Evolutionary conservation across 2,329 filamentous ascomycete genomes (phyloP), one percentile per base, ranked within the genome.

Genomic region (Talaromyces sp.): DNA sequence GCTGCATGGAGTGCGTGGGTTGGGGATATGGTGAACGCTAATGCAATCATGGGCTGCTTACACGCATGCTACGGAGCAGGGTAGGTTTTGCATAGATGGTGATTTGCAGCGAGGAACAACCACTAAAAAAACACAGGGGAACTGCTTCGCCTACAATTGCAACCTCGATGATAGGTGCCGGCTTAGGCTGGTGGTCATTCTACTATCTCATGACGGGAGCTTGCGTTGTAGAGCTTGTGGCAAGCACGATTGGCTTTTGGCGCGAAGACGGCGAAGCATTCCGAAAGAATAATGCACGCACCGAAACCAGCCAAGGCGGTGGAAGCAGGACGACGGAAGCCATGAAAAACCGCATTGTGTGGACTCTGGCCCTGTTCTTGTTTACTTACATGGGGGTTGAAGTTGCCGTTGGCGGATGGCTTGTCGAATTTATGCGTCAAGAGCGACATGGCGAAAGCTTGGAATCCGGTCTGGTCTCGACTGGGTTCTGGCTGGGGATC

Each of bases 401-500:
- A 59, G 65, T 67, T 11, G 83, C 83, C 1, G 75, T 90, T 1
- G 85, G 86, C 26, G 89, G 88, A 19, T 91, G 88, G 88, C 85
- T 92, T 62, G 85, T 90, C 54, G 86, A 86, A 1, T 92, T 92
- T 72, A 92, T 92, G 88, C 83, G 90, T 12, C 76, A 82, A 21
- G 85, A 89, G 11, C 82, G 90, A 14, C 72, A 85, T 29, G 88
- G 85, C 3, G 80, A 78, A 26, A 76, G 83, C 0, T 91, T 91
- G 68, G 79, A 84, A 7, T 85, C 86, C 19, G 89, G 89, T 2
- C 82, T 92, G 72, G 84, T 83, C 0, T 86, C 85, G 0, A 91
- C 88, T 0, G 85, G 88, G 0, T 93, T 92, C 76, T 94, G 91
- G 91, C 82, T 89, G 35, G 90, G 90, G 0, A 79, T 92, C 64